Conservation (phyloP, 2,329 filamentous ascomycete species). For the Rutstroemia sp. region DNA sequence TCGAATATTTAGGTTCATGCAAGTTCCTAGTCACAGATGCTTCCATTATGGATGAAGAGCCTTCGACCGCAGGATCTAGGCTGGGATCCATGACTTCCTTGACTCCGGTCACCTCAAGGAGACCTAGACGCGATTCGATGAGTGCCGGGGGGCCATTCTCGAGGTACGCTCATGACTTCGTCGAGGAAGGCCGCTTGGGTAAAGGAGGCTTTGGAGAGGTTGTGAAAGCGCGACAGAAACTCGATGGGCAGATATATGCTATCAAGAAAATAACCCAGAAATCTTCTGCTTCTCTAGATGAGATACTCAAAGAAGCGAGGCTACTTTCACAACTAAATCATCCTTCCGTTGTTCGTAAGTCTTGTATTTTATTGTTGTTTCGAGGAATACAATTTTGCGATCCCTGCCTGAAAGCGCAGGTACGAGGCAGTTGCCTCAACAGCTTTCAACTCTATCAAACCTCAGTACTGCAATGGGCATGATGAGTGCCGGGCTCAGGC, state of each 20-base stretch:
- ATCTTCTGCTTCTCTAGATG: constrained; percentile 69
- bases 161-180: constrained; percentile 82
- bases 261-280: constrained; percentile 93
- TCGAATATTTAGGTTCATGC: constrained; percentile 36
- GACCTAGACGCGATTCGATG: constrained; percentile 56
- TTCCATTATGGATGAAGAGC: constrained; percentile 40
- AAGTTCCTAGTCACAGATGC: constrained; percentile 61
- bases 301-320: constrained; percentile 79
- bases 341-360: constrained; percentile 49
- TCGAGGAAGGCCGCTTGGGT: constrained; percentile 80
- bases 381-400: neutral
- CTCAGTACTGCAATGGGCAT: neutral
- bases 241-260: constrained; percentile 89
- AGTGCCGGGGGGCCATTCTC: constrained; percentile 40
- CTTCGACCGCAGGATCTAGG: constrained; percentile 33
- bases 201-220: constrained; percentile 96
- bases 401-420: neutral
- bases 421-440: no score
- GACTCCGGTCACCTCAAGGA: constrained; percentile 37
- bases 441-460: neutral
- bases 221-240: constrained; percentile 87
- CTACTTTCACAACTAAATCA: constrained; percentile 89
- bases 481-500: neutral
- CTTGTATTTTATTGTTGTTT: neutral
- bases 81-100: constrained; percentile 34